These are phyloP conservation scores for Chamaecyparis obtusa DNA, from an alignment of 75 land plant species.

Conservation along the genomic window DNA sequence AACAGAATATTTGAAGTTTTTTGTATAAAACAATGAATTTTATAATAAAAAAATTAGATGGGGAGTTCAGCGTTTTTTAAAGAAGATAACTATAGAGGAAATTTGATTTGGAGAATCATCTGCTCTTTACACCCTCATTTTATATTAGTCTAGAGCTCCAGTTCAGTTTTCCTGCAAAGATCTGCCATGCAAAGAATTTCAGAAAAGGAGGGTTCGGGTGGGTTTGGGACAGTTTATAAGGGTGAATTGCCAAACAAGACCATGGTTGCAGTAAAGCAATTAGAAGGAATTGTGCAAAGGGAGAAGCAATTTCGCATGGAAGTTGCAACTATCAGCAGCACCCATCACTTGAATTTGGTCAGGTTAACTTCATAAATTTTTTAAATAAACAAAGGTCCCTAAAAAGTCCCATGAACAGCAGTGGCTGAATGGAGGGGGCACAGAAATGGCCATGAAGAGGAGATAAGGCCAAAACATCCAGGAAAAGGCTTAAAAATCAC, in stretches of 20 bases:
- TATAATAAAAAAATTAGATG: too few species aligned
- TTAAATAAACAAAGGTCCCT: too few species aligned
- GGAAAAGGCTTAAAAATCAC: too few species aligned
- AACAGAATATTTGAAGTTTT: too few species aligned
- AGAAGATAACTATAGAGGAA: too few species aligned
- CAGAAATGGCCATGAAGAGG: too few species aligned
- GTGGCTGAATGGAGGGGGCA: too few species aligned
- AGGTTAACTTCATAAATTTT: constrained; percentile 23
- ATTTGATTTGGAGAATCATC: constrained; percentile 21
- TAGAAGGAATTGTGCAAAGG: constrained; percentile 81
- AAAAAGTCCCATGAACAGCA: too few species aligned
- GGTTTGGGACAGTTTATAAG: constrained; percentile 76
- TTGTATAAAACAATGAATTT: too few species aligned
- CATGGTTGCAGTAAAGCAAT: constrained; percentile 67
- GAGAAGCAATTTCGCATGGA: constrained; percentile 88
- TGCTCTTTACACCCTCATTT: constrained; percentile 52
- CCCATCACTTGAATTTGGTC: constrained; percentile 86
- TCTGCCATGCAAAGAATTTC: constrained; percentile 67
- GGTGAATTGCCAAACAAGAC: constrained; percentile 54
- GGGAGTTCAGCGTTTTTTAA: too few species aligned
- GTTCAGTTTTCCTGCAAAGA: constrained; percentile 73
- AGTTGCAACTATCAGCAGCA: constrained; percentile 78
- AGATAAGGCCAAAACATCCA: too few species aligned
- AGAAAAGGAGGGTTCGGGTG: constrained; percentile 82
- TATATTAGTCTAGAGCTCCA: constrained; percentile 74